phyloP scores from a whole-genome alignment of 345 rosid genomes.

The Rhizophora mangle region DNA sequence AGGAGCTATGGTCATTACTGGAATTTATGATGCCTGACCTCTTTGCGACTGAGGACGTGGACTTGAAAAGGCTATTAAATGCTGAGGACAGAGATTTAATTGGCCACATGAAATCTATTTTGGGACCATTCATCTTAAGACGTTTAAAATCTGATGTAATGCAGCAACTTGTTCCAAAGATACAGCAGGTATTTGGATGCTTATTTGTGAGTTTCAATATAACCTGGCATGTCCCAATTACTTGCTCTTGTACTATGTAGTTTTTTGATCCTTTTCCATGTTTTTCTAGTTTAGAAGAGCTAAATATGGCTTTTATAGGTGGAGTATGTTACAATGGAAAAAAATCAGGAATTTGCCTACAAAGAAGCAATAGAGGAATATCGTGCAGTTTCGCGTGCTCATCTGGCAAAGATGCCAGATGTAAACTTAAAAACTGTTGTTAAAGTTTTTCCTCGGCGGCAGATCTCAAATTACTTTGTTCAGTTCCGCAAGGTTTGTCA shows the following conservation, averaged over 20 bases:
- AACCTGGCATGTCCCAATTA: background rate
- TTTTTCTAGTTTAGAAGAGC: slow-evolving; percentile 4
- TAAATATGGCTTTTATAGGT: slow-evolving; percentile 51
- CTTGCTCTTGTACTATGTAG: slow-evolving; percentile 3
- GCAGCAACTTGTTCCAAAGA: slow-evolving; percentile 96
- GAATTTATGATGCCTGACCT: slow-evolving; percentile 97
- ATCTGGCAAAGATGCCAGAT: slow-evolving; percentile 54
- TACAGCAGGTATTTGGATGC: slow-evolving; percentile 59
- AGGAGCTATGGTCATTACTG: slow-evolving; percentile 96
- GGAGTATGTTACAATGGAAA: slow-evolving; percentile 79
- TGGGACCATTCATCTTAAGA: slow-evolving; percentile 94
- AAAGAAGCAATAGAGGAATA: slow-evolving; percentile 90
- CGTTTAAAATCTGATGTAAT: slow-evolving; percentile 94
- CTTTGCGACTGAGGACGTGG: slow-evolving; percentile 86
- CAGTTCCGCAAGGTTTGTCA: slow-evolving; percentile 81
- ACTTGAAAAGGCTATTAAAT: slow-evolving; percentile 79
- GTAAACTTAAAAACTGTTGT: slow-evolving; percentile 39
- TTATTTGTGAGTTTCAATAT: background rate
- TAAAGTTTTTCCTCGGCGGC: slow-evolving; percentile 71
- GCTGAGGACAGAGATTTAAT: slow-evolving; percentile 80
- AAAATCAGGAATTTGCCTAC: slow-evolving; percentile 70
- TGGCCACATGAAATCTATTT: slow-evolving; percentile 87
- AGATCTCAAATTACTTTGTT: slow-evolving; percentile 85
- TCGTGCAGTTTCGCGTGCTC: slow-evolving; percentile 72
- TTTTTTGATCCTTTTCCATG: background rate